Percentiles rank a stretch among this genome's conserved stretches.
phyloP scores from a whole-genome alignment of 2,329 filamentous ascomycete species.

The Fusarium liriodendri region DNA sequence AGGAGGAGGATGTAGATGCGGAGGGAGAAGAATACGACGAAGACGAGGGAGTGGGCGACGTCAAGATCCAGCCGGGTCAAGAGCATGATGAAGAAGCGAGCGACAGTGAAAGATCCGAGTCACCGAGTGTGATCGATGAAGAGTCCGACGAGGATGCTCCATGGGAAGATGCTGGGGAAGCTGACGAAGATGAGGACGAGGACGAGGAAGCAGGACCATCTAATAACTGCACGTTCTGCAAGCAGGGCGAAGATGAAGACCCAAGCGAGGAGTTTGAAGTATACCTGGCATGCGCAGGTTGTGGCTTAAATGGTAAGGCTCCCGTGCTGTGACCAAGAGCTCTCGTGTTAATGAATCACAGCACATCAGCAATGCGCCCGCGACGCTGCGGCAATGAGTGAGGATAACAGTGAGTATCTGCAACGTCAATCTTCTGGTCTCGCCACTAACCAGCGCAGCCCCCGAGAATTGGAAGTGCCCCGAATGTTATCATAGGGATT shows the following conservation, averaged over 20 bases:
- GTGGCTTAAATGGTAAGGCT: conserved; percentile 83
- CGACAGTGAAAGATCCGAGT: conserved; percentile 60
- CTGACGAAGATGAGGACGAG: conserved; percentile 64
- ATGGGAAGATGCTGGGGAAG: conserved; percentile 69
- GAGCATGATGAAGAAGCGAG: conserved; percentile 61
- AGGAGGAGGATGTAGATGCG: conserved; percentile 47
- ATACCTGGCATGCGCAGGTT: conserved; percentile 80
- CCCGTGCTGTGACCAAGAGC: conserved; percentile 30
- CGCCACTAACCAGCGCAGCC: conserved; percentile 46
- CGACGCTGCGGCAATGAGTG: conserved; percentile 62
- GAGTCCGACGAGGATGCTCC: conserved; percentile 58
- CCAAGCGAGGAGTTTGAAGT: conserved; percentile 84
- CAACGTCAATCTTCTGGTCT: not conserved
- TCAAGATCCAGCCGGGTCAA: conserved; percentile 65
- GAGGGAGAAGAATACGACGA: conserved; percentile 54
- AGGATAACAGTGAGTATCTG: conserved; percentile 46
- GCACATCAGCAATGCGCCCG: conserved; percentile 93
- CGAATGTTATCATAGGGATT: conserved; percentile 55
- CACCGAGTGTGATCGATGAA: conserved; percentile 62
- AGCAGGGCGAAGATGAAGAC: conserved; percentile 84
- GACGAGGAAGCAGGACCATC: conserved; percentile 62
- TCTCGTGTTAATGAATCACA: conserved; percentile 60
- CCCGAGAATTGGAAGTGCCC: conserved; percentile 63
- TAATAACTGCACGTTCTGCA: conserved; percentile 76
- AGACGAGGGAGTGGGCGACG: conserved; percentile 66